Percentiles rank a stretch among this genome's conserved stretches.
Conservation (phyloP, 495 filamentous ascomycete species). For the Paragyromitra xinjiangensis region DNA sequence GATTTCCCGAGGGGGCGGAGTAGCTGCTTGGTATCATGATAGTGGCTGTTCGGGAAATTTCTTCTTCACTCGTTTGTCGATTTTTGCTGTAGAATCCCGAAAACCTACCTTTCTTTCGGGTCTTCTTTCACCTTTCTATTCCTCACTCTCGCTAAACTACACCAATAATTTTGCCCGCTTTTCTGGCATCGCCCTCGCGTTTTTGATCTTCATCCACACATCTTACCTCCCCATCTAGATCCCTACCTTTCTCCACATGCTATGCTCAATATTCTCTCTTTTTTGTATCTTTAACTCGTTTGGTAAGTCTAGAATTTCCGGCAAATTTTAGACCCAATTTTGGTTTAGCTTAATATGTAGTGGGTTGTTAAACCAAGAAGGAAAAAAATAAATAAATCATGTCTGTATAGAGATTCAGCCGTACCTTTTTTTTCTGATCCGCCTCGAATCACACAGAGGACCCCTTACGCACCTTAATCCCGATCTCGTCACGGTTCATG, state of each 20-base stretch:
- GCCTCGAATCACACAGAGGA: constrained; percentile 43
- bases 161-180: constrained; percentile 28
- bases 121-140: constrained; percentile 29
- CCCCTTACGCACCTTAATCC: constrained; percentile 37
- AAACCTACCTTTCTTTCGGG: constrained; percentile 41
- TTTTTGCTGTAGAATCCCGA: constrained; percentile 27
- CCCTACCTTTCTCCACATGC: constrained; percentile 23
- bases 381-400: constrained; percentile 18
- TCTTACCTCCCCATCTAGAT: constrained; percentile 17
- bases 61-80: constrained; percentile 12
- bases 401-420: constrained; percentile 48
- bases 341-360: constrained; percentile 29
- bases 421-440: constrained; percentile 35
- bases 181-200: constrained; percentile 45
- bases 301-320: constrained; percentile 28
- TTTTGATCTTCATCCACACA: constrained; percentile 16
- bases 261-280: constrained; percentile 42
- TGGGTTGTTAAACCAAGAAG: constrained; percentile 33
- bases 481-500: constrained; percentile 40
- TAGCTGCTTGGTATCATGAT: constrained; percentile 40
- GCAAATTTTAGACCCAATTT: constrained; percentile 23
- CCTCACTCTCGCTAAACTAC: constrained; percentile 35
- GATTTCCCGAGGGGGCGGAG: constrained; percentile 41
- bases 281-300: constrained; percentile 17
- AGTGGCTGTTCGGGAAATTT: constrained; percentile 47